Percentiles rank a stretch among this genome's conserved stretches.
Evolutionary conservation across 352 stramenopile genomes (phyloP).

Genomic region (Globisporangium heterothallicum): DNA sequence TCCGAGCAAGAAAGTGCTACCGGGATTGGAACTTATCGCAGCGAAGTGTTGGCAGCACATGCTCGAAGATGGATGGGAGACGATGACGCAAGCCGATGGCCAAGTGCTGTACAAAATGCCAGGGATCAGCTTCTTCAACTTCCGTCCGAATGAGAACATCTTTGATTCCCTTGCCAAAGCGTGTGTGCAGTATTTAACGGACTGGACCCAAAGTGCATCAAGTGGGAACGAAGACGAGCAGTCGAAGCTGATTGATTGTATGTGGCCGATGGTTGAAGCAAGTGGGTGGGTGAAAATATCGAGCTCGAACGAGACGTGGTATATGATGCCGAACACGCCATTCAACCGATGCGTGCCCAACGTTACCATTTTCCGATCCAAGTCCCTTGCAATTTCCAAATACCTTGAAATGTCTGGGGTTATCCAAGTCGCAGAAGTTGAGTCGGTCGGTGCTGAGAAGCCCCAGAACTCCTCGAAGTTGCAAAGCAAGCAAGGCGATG

Average conservation of each 20-base stretch:
- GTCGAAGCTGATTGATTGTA: conserved; percentile 31
- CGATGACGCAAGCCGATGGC: conserved; percentile 45
- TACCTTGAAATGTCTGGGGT: conserved; percentile 37
- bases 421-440: conserved; percentile 1
- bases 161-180: conserved; percentile 68
- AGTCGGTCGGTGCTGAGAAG: conserved; percentile 10
- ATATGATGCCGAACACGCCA: conserved; percentile 52
- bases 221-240: conserved; percentile 16
- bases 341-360: conserved; percentile 73
- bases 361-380: conserved; percentile 68
- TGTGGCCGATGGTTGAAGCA: conserved; percentile 53
- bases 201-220: conserved; percentile 24
- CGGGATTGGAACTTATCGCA: conserved; percentile 21
- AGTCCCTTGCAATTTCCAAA: conserved; percentile 51
- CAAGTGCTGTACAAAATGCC: conserved; percentile 66
- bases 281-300: conserved; percentile 58
- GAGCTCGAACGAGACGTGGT: conserved; percentile 45
- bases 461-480: conserved; percentile 2
- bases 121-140: conserved; percentile 57
- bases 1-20: conserved; percentile 17
- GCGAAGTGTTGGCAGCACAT: conserved; percentile 56
- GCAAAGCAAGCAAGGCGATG: not conserved
- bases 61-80: conserved; percentile 52
- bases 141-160: conserved; percentile 69
- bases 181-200: conserved; percentile 38